A percentile compares a stretch with the other conserved stretches of the same genome.
phyloP scores from a whole-genome alignment of 2,329 filamentous ascomycete species.

The Clarireedia hainanense region DNA sequence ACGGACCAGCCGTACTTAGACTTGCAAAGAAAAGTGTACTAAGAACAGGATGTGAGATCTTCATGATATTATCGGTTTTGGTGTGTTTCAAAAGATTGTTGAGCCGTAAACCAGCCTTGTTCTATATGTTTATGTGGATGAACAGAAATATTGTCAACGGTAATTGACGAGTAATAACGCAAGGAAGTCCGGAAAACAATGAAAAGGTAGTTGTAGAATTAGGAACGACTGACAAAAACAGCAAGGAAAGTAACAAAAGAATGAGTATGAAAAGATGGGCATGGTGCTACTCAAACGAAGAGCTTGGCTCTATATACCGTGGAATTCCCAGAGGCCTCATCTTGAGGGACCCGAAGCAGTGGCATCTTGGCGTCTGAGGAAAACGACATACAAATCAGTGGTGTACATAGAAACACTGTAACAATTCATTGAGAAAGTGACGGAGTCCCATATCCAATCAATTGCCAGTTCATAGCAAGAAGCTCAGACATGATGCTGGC shows the following conservation, averaged over 20 bases:
- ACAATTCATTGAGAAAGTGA: not conserved
- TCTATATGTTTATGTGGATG: not conserved
- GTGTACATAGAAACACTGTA: not conserved
- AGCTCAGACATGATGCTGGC: not conserved
- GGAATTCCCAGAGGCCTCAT: not conserved
- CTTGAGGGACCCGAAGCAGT: not conserved
- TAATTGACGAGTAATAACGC: too few species aligned
- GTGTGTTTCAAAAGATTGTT: not conserved
- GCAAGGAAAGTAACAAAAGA: not conserved
- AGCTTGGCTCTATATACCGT: not conserved
- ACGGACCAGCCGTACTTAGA: not conserved
- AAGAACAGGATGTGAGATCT: not conserved
- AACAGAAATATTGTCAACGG: too few species aligned
- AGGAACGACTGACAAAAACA: not conserved
- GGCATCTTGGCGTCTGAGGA: not conserved
- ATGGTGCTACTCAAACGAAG: not conserved
- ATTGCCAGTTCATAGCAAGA: not conserved
- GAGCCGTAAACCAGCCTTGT: not conserved
- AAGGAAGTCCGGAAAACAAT: not conserved
- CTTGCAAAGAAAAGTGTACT: not conserved
- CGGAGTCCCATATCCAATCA: not conserved
- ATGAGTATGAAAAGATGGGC: not conserved
- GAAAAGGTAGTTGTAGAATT: not conserved
- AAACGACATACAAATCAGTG: not conserved
- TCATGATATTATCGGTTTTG: not conserved